Percentiles rank a stretch among this genome's conserved stretches.
phyloP scores from a whole-genome alignment of 2,329 filamentous ascomycete genomes.

The Neonectria hederae region DNA sequence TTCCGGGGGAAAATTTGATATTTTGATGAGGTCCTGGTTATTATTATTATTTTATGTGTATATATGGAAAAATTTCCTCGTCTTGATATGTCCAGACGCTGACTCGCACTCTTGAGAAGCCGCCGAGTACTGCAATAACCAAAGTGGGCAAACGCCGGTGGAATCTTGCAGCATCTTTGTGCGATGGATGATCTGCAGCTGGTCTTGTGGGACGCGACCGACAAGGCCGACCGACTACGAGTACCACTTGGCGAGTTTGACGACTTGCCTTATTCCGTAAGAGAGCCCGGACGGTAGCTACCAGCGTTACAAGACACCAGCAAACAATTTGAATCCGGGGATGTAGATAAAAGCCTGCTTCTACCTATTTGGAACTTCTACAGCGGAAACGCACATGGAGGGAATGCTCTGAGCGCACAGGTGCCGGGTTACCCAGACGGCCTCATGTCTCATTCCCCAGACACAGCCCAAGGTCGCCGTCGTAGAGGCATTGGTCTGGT shows the following conservation, averaged over 20 bases:
- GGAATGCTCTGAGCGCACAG: not conserved
- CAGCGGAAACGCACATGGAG: not conserved
- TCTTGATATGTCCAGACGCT: not conserved
- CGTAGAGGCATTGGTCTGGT: not conserved
- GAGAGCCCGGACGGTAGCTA: not conserved
- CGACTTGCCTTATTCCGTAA: slow-evolving; percentile 6
- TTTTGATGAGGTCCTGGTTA: too few relatives aligned
- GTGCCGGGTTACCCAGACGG: not conserved
- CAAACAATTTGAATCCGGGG: not conserved
- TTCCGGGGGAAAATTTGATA: too few relatives aligned
- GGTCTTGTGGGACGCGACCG: not conserved
- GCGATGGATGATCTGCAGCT: not conserved
- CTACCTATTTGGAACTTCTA: not conserved
- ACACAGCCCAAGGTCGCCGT: not conserved
- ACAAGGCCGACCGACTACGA: not conserved
- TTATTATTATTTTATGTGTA: too few relatives aligned
- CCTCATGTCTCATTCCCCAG: not conserved
- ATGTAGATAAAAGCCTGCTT: not conserved
- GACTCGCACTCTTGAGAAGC: not conserved
- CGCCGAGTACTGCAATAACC: not conserved
- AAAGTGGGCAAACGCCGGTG: slow-evolving; percentile 15
- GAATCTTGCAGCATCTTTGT: slow-evolving; percentile 28
- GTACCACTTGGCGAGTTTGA: slow-evolving; percentile 1
- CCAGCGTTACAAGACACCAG: not conserved
- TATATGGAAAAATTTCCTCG: too few relatives aligned